Percentiles rank a stretch among this genome's conserved stretches.
Evolutionary conservation across 768 basidiomycete genomes (phyloP).

Genomic region (Lactarius psammicola): DNA sequence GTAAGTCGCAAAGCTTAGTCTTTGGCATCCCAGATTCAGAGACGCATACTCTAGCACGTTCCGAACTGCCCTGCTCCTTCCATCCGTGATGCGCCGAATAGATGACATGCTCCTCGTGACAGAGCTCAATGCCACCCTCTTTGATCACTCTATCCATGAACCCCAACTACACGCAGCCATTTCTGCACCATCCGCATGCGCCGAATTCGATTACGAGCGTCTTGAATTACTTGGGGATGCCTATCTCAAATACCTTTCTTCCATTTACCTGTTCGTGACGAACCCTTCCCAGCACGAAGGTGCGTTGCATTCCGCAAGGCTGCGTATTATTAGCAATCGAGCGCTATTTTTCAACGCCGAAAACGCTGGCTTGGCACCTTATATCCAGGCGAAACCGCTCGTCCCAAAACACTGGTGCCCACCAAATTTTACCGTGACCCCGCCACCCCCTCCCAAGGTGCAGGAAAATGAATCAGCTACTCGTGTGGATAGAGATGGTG

Average conservation of each 20-base stretch:
- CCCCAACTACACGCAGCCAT: conserved; percentile 62
- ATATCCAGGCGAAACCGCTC: conserved; percentile 72
- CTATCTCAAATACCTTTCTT: conserved; percentile 76
- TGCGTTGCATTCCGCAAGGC: conserved; percentile 61
- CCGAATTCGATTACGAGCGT: conserved; percentile 79
- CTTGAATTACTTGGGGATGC: conserved; percentile 84
- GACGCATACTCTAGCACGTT: conserved; percentile 48
- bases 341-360: conserved; percentile 55
- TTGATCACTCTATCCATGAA: conserved; percentile 62
- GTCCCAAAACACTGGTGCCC: conserved; percentile 66
- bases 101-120: conserved; percentile 75
- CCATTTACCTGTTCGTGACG: conserved; percentile 70
- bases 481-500: background rate
- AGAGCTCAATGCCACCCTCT: conserved; percentile 70
- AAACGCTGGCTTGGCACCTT: conserved; percentile 61
- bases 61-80: conserved; percentile 66
- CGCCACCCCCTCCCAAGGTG: conserved; percentile 26
- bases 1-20: conserved; percentile 38
- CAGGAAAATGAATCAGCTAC: background rate
- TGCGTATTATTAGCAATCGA: conserved; percentile 73
- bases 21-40: background rate
- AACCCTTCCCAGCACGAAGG: conserved; percentile 66
- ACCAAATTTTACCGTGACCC: conserved; percentile 40
- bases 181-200: conserved; percentile 64
- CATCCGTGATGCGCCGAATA: conserved; percentile 69